Percentiles rank a stretch among this genome's conserved stretches.
Conservation (phyloP, 768 basidiomycete genomes). For the Psilocybe cubensis region DNA sequence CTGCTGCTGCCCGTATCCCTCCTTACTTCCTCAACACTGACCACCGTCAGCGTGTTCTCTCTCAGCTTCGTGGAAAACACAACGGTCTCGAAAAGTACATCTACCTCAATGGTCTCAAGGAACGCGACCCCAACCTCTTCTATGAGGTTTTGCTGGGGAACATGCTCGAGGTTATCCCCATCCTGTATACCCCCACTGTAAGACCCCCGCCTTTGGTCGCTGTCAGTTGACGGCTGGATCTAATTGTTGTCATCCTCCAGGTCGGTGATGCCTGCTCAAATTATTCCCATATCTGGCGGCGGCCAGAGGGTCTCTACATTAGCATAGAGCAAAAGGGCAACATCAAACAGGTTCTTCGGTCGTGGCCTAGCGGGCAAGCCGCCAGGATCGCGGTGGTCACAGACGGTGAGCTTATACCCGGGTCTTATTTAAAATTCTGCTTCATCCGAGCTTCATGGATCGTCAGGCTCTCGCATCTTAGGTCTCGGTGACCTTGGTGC, state of each 20-base stretch:
- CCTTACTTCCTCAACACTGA: conserved; percentile 52
- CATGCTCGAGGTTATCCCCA: conserved; percentile 68
- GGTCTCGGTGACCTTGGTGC: conserved; percentile 61
- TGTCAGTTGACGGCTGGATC: conserved; percentile 15
- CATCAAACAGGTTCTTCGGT: conserved; percentile 57
- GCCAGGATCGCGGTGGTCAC: conserved; percentile 78
- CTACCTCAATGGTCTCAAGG: conserved; percentile 66
- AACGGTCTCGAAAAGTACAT: conserved; percentile 70
- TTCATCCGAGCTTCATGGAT: conserved; percentile 7
- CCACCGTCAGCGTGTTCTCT: conserved; percentile 59
- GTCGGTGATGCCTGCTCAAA: conserved; percentile 75
- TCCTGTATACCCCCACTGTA: conserved; percentile 80
- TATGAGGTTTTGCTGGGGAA: conserved; percentile 65
- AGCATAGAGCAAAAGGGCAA: conserved; percentile 69
- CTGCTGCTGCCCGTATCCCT: conserved; percentile 37
- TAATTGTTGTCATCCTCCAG: conserved; percentile 22
- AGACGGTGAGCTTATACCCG: conserved; percentile 49
- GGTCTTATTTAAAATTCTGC: conserved; percentile 15
- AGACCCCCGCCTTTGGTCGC: conserved; percentile 3
- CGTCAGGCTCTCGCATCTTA: conserved; percentile 67
- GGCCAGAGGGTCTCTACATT: conserved; percentile 63
- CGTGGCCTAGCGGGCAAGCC: conserved; percentile 48
- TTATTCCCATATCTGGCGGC: conserved; percentile 71
- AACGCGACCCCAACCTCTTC: conserved; percentile 65
- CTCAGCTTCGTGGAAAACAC: conserved; percentile 59